phyloP scores from a whole-genome alignment of 2,329 filamentous ascomycete species.

The Ploettnerulaceae sp. region DNA sequence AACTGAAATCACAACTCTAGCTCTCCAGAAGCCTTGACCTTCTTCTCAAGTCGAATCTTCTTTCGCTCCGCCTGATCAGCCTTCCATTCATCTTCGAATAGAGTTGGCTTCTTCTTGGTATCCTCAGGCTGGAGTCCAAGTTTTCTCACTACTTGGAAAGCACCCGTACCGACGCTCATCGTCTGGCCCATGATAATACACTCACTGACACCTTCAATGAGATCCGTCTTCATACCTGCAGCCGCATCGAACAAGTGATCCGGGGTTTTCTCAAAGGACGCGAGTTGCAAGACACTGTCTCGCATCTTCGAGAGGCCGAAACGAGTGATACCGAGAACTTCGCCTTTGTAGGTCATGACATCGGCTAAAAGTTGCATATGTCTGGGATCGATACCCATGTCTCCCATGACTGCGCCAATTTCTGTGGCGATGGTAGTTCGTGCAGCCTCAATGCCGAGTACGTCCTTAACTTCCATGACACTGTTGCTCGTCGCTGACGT shows the following conservation, averaged over 20 bases:
- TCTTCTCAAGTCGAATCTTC: constrained; percentile 15
- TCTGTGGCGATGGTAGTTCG: constrained; percentile 83
- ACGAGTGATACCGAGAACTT: constrained; percentile 91
- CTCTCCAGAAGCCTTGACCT: not conserved
- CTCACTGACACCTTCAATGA: constrained; percentile 89
- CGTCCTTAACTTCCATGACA: constrained; percentile 81
- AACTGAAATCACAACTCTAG: not conserved
- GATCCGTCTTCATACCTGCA: constrained; percentile 84
- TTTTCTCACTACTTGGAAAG: constrained; percentile 80
- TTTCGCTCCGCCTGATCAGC: constrained; percentile 31
- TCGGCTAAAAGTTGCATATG: constrained; percentile 97
- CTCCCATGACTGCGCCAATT: constrained; percentile 83
- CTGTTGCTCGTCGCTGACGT: constrained; percentile 72
- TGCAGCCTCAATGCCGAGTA: constrained; percentile 93
- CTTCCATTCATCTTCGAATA: constrained; percentile 67
- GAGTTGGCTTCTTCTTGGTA: constrained; percentile 47
- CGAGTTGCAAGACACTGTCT: constrained; percentile 87
- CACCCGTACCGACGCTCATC: constrained; percentile 85
- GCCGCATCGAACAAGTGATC: constrained; percentile 96
- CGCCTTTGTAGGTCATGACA: constrained; percentile 98
- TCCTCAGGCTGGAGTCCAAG: constrained; percentile 61
- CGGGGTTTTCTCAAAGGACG: constrained; percentile 96
- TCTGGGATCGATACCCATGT: constrained; percentile 93
- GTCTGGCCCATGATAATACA: constrained; percentile 98
- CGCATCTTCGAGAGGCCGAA: constrained; percentile 97